Conservation (phyloP, 1,139 yeast genomes). For the Geotrichum histeridarum region DNA sequence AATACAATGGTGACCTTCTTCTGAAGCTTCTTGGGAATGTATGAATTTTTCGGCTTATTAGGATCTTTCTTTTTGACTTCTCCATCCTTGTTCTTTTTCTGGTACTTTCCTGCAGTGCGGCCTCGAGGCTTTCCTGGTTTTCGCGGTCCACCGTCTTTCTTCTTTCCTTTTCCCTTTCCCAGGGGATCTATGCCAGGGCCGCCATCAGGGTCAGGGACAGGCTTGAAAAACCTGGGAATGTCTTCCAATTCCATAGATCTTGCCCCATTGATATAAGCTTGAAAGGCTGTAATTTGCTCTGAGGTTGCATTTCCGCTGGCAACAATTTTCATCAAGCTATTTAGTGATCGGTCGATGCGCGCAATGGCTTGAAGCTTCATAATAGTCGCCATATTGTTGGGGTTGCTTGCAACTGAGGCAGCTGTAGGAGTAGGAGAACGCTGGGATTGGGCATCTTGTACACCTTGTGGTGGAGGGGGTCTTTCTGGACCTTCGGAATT, state of each 20-base stretch:
- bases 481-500: background rate
- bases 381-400: constrained; percentile 71
- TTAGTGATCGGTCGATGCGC: constrained; percentile 59
- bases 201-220: constrained; percentile 17
- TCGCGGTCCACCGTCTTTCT: constrained; percentile 17
- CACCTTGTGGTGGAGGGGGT: background rate
- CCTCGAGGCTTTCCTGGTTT: constrained; percentile 32
- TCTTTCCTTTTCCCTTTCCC: constrained; percentile 23
- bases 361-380: constrained; percentile 79
- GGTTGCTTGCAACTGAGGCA: constrained; percentile 21
- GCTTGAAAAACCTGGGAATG: constrained; percentile 23
- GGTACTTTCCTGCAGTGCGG: constrained; percentile 19
- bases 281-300: constrained; percentile 68
- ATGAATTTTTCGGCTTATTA: constrained; percentile 23
- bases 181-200: constrained; percentile 27
- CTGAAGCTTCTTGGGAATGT: constrained; percentile 34
- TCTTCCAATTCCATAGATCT: constrained; percentile 62
- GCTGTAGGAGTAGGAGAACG: constrained; percentile 14
- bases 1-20: constrained; percentile 70
- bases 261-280: constrained; percentile 70
- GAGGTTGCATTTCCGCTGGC: constrained; percentile 74
- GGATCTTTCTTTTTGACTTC: constrained; percentile 19
- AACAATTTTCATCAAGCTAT: constrained; percentile 70
- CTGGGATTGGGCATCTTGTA: background rate
- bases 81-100: constrained; percentile 8